Conservation (phyloP, 1,284 basidiomycete species). For the Mixia osmundae region DNA sequence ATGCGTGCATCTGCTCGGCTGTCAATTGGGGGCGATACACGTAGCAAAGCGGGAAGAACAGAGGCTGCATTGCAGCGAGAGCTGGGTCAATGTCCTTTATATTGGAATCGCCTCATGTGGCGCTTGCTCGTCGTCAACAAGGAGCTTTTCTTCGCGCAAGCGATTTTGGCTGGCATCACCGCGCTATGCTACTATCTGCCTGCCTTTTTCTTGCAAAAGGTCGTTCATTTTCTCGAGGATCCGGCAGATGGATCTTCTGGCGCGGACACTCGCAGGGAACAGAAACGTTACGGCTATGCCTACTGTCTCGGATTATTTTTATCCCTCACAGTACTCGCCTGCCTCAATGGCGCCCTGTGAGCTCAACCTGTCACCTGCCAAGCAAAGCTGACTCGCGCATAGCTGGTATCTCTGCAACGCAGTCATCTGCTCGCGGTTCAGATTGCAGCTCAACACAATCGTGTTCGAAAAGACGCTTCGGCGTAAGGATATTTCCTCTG, state of each 20-base stretch:
- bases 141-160: conserved; percentile 19
- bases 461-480: conserved; percentile 53
- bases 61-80: conserved; percentile 2
- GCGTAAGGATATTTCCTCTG: not conserved
- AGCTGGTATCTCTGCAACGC: conserved; percentile 45
- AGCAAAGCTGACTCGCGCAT: conserved; percentile 1
- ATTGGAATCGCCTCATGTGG: conserved; percentile 17
- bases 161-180: conserved; percentile 20
- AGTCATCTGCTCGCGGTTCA: conserved; percentile 30
- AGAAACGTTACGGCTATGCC: conserved; percentile 28
- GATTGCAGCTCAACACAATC: conserved; percentile 59
- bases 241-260: conserved; percentile 30
- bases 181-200: conserved; percentile 41
- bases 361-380: too few relatives aligned
- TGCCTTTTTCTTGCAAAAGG: conserved; percentile 42
- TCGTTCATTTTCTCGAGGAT: conserved; percentile 49
- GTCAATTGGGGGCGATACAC: conserved; percentile 1
- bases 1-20: conserved; percentile 2
- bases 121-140: conserved; percentile 23
- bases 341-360: not conserved
- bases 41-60: conserved; percentile 4
- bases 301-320: conserved; percentile 41
- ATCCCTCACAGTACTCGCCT: conserved; percentile 27
- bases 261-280: conserved; percentile 18
- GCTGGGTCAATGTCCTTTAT: conserved; percentile 8